These are phyloP conservation scores for Solanum gracilifrons DNA, from an alignment of 257 asterid species.

Conservation along the genomic window DNA sequence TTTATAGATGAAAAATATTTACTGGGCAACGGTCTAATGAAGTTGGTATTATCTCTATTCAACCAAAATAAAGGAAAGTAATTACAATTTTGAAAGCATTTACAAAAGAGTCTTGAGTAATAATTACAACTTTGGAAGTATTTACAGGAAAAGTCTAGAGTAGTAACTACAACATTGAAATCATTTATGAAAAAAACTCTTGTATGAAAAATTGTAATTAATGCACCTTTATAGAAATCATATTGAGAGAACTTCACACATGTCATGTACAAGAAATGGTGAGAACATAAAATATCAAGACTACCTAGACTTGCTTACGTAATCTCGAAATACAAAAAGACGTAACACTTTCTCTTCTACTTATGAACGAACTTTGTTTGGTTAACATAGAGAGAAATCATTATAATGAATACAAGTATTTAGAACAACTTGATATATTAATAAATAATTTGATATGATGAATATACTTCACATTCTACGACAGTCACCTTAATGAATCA, in stretches of 20 bases:
- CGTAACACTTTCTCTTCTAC: slow-evolving; percentile 4
- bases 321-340: slow-evolving; percentile 4
- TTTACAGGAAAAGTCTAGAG: background rate
- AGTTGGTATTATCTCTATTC: slow-evolving; percentile 19
- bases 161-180: background rate
- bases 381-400: background rate
- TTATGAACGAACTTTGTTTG: background rate
- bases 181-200: background rate
- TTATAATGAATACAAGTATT: background rate
- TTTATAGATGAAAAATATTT: background rate
- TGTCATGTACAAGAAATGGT: slow-evolving; percentile 14
- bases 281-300: slow-evolving; percentile 13
- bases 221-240: background rate
- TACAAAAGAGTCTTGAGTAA: background rate
- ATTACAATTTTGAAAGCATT: background rate
- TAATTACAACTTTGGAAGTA: background rate
- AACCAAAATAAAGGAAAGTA: slow-evolving; percentile 7
- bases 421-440: background rate
- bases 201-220: background rate
- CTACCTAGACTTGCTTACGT: background rate
- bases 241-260: slow-evolving; percentile 9
- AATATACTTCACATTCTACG: background rate
- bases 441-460: background rate
- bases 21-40: slow-evolving; percentile 2
- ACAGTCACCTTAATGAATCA: background rate